Conservation (phyloP, 1,139 yeast genomes). For the Yamadazyma sp. region DNA sequence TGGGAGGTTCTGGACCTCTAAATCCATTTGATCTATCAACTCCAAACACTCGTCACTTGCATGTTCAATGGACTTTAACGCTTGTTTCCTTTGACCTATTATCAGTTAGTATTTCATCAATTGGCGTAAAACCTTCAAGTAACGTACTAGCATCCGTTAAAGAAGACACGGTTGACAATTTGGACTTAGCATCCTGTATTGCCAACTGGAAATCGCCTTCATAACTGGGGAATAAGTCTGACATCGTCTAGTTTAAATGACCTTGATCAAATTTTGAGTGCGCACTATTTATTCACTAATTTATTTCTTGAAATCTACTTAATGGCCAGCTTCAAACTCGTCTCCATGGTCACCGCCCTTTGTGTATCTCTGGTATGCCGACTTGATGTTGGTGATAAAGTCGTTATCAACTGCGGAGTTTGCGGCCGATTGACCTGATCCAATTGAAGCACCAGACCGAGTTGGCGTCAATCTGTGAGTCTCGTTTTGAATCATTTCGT, state of each 20-base stretch:
- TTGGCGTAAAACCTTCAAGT: no score
- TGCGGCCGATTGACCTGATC: conserved; percentile 24
- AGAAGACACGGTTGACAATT: conserved; percentile 57
- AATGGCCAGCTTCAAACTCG: conserved; percentile 54
- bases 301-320: no score
- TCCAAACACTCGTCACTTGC: conserved; percentile 67
- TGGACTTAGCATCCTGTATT: conserved; percentile 66
- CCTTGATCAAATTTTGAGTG: background rate
- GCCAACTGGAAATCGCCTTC: conserved; percentile 77
- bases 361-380: conserved; percentile 51
- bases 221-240: conserved; percentile 65
- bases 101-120: conserved; percentile 19
- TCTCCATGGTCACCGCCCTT: conserved; percentile 46
- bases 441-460: conserved; percentile 37
- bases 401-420: conserved; percentile 35
- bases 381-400: conserved; percentile 51
- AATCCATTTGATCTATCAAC: conserved; percentile 73
- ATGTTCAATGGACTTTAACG: conserved; percentile 61
- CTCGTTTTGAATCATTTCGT: conserved; percentile 22
- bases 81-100: conserved; percentile 45
- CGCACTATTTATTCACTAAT: no score
- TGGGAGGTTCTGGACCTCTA: conserved; percentile 81
- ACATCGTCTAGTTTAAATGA: conserved; percentile 29
- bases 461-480: conserved; percentile 28
- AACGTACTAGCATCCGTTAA: conserved; percentile 48